phyloP scores from a whole-genome alignment of 2,329 filamentous ascomycete species.

The Aspergillus sp. region DNA sequence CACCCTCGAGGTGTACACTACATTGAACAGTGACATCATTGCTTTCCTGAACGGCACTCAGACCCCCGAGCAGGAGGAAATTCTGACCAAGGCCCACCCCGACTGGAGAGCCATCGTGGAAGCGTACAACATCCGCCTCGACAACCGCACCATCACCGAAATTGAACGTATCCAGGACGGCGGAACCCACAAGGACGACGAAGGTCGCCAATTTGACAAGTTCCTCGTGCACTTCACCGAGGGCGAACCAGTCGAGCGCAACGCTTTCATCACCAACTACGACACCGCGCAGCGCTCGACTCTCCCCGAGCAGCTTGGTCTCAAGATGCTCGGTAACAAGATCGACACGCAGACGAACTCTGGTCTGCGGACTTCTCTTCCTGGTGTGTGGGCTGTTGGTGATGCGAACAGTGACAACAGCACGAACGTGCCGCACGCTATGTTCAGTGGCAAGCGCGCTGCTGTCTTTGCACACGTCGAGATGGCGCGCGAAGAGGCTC shows the following conservation, averaged over 20 bases:
- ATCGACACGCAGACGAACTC: slow-evolving; percentile 20
- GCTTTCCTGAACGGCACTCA: slow-evolving; percentile 56
- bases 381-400: slow-evolving; percentile 53
- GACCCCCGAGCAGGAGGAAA: slow-evolving; percentile 37
- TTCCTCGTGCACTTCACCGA: slow-evolving; percentile 50
- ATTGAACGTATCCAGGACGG: slow-evolving; percentile 43
- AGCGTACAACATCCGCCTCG: slow-evolving; percentile 46
- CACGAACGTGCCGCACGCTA: slow-evolving; percentile 56
- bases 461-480: slow-evolving; percentile 48
- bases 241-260: slow-evolving; percentile 41
- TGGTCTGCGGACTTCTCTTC: slow-evolving; percentile 40
- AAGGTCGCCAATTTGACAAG: slow-evolving; percentile 43
- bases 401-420: slow-evolving; percentile 55
- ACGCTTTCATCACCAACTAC: slow-evolving; percentile 49
- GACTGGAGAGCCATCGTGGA: slow-evolving; percentile 47
- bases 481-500: slow-evolving; percentile 22
- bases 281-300: slow-evolving; percentile 42
- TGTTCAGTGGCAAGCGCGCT: slow-evolving; percentile 53
- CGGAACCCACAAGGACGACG: slow-evolving; percentile 18
- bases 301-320: slow-evolving; percentile 44
- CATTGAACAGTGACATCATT: slow-evolving; percentile 50
- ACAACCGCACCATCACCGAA: slow-evolving; percentile 49
- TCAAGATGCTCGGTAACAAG: slow-evolving; percentile 40
- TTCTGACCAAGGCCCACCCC: slow-evolving; percentile 36
- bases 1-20: slow-evolving; percentile 50